phyloP scores from a whole-genome alignment of 768 basidiomycete genomes.

The Collybia mongolica region DNA sequence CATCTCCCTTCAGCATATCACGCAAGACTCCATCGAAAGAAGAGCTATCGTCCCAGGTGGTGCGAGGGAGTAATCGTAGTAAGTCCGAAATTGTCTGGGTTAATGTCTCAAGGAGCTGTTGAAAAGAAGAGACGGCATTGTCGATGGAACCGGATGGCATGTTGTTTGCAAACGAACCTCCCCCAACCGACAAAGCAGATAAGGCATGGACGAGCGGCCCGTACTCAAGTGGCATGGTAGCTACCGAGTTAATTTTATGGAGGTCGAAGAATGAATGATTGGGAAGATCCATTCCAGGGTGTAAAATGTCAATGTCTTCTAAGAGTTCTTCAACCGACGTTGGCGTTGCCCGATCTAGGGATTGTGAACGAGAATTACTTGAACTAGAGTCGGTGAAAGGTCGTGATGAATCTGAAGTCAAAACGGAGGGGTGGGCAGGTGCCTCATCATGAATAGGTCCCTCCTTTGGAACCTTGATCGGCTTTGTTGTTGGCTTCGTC shows the following conservation, averaged over 20 bases:
- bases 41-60: constrained; percentile 88
- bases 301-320: constrained; percentile 60
- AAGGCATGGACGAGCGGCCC: constrained; percentile 84
- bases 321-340: constrained; percentile 64
- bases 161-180: constrained; percentile 79
- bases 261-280: constrained; percentile 77
- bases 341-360: constrained; percentile 48
- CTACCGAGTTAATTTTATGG: constrained; percentile 68
- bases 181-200: constrained; percentile 82
- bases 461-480: constrained; percentile 57
- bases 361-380: constrained; percentile 59
- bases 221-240: constrained; percentile 81
- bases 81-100: constrained; percentile 90
- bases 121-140: constrained; percentile 87
- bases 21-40: constrained; percentile 84
- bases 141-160: constrained; percentile 89
- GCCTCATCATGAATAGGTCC: constrained; percentile 41
- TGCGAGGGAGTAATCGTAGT: constrained; percentile 79
- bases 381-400: constrained; percentile 48
- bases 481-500: constrained; percentile 62
- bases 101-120: constrained; percentile 83
- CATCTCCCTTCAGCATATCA: constrained; percentile 88
- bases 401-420: constrained; percentile 46
- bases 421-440: constrained; percentile 40
- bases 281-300: constrained; percentile 62